Conservation (phyloP, 2,329 filamentous ascomycete genomes). For the Sclerotinia trifoliorum region DNA sequence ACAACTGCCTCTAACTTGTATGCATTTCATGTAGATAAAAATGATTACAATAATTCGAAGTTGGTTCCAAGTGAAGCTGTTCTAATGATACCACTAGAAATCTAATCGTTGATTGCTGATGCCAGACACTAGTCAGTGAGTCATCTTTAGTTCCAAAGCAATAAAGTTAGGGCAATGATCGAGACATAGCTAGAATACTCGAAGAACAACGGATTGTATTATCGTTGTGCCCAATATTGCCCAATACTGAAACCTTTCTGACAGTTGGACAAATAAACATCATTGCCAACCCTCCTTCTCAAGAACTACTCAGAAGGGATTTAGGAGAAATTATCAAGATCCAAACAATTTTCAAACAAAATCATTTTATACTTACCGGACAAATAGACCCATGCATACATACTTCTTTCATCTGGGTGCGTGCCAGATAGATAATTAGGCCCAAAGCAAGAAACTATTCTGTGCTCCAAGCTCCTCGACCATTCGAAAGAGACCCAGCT, state of each 20-base stretch:
- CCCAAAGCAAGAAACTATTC: not conserved
- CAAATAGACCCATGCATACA: not conserved
- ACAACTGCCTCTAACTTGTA: too few relatives aligned
- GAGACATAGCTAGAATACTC: not conserved
- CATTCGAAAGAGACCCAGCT: not conserved
- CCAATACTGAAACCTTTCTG: not conserved
- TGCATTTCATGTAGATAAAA: too few relatives aligned
- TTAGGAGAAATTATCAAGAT: not conserved
- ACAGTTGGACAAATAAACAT: constrained; percentile 4
- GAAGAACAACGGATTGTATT: not conserved
- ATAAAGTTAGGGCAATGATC: not conserved
- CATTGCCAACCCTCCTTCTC: not conserved
- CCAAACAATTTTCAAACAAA: not conserved
- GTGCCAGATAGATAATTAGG: constrained; percentile 8
- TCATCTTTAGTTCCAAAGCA: not conserved
- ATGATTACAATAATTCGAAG: too few relatives aligned
- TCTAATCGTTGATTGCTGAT: too few relatives aligned
- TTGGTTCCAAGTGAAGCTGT: too few relatives aligned
- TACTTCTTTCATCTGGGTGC: not conserved
- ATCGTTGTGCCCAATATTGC: constrained; percentile 1
- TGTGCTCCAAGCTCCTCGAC: constrained; percentile 5
- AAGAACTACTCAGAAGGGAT: not conserved
- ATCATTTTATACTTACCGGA: not conserved
- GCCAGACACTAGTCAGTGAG: too few relatives aligned
- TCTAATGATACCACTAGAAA: too few relatives aligned